Percentiles rank a stretch among this genome's conserved stretches.
phyloP scores from a whole-genome alignment of 176 grass and related monocot species.

The Pharus latifolius region DNA sequence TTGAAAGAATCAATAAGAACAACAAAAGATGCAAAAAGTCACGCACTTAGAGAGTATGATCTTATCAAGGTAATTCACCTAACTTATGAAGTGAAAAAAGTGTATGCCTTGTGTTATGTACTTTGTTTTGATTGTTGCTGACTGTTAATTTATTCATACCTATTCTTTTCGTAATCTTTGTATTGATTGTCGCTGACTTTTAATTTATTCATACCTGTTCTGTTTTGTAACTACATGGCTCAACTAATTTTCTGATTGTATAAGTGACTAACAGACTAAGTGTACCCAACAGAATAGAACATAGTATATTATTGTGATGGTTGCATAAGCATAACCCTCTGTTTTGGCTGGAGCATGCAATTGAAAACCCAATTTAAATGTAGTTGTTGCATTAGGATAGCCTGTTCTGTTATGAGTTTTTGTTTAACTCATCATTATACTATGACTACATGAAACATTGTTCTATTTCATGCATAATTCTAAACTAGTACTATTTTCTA shows the following conservation, averaged over 20 bases:
- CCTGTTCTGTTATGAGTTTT: neutral
- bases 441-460: neutral
- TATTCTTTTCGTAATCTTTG: neutral
- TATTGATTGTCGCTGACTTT: no score
- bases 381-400: neutral
- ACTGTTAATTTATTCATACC: conserved; percentile 5
- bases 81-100: neutral
- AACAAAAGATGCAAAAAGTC: conserved; percentile 56
- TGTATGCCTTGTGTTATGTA: neutral
- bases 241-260: no score
- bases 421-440: neutral
- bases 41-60: conserved; percentile 59
- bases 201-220: no score
- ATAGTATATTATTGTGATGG: neutral
- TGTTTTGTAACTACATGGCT: no score
- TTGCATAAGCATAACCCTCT: neutral
- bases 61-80: conserved; percentile 63
- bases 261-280: no score
- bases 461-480: neutral
- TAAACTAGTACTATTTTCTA: neutral
- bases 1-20: conserved; percentile 61
- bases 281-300: neutral
- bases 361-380: neutral
- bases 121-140: neutral
- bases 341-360: neutral